These are phyloP conservation scores for Bruguiera sexangula DNA, from an alignment of 345 rosid species.

Conservation along the genomic window DNA sequence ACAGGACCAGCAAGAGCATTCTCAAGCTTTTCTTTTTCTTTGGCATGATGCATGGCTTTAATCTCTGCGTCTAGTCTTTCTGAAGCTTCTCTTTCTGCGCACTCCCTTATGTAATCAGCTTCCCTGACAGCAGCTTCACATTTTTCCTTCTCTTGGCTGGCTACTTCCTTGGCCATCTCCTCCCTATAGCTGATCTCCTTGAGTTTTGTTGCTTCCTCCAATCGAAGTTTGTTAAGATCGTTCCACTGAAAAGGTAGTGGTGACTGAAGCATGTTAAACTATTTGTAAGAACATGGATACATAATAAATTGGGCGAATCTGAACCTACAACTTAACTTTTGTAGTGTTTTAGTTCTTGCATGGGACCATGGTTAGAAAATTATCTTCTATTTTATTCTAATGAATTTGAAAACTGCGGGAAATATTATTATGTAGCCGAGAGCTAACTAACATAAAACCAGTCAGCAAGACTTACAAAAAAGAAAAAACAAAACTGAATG, in stretches of 20 bases:
- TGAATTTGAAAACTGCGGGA: no score
- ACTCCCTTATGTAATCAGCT: constrained; percentile 38
- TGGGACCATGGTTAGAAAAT: no score
- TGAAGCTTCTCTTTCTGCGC: constrained; percentile 52
- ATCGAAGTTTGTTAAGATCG: constrained; percentile 40
- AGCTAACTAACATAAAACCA: no score
- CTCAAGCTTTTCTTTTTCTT: constrained; percentile 69
- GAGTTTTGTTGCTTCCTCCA: constrained; percentile 57
- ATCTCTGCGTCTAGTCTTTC: constrained; percentile 57
- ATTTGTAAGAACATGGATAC: neutral
- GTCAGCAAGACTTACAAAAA: no score
- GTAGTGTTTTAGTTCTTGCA: no score
- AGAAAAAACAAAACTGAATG: no score
- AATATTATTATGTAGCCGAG: no score
- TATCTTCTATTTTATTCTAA: no score
- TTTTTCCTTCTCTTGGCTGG: constrained; percentile 55
- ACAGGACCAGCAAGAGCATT: constrained; percentile 48
- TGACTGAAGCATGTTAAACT: neutral
- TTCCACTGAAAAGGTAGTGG: constrained; percentile 39
- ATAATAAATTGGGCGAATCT: neutral
- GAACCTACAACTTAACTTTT: no score
- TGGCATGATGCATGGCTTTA: constrained; percentile 47
- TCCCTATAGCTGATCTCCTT: constrained; percentile 48
- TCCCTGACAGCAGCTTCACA: constrained; percentile 54
- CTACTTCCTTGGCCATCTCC: constrained; percentile 51